Evolutionary conservation across 805 yeast species (phyloP).

Genomic region (Wickerhamiella sorbophila): DNA sequence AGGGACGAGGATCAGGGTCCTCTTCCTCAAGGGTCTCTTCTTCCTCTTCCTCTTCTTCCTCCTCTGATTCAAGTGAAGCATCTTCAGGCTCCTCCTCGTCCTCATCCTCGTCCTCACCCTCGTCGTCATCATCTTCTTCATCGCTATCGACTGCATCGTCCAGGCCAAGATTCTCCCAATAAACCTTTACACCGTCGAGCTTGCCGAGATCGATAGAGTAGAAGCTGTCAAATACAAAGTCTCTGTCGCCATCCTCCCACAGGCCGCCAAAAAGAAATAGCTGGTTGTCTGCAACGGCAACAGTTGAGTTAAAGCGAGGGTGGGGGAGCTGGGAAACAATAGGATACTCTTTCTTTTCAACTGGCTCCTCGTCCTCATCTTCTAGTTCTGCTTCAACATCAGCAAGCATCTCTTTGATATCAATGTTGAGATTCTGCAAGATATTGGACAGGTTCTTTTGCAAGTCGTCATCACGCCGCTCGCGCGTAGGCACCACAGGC

Average conservation of each 20-base stretch:
- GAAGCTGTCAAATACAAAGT: conserved; percentile 68
- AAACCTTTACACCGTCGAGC: conserved; percentile 73
- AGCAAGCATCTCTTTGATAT: conserved; percentile 16
- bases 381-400: conserved; percentile 29
- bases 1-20: conserved; percentile 78
- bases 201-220: conserved; percentile 76
- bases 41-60: conserved; percentile 55
- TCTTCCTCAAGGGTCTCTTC: conserved; percentile 46
- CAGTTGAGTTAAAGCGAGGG: conserved; percentile 72
- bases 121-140: conserved; percentile 40
- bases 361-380: conserved; percentile 27
- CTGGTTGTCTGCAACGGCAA: conserved; percentile 72
- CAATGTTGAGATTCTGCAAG: conserved; percentile 22
- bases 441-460: conserved; percentile 57
- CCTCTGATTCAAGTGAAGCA: conserved; percentile 32
- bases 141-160: conserved; percentile 18
- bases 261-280: conserved; percentile 81
- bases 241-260: conserved; percentile 80
- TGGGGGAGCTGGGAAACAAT: conserved; percentile 60
- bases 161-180: conserved; percentile 73
- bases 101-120: conserved; percentile 62
- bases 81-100: conserved; percentile 47
- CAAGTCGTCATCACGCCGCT: conserved; percentile 56
- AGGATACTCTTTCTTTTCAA: conserved; percentile 36
- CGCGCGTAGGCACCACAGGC: conserved; percentile 33